Evolutionary conservation across 805 yeast genomes (phyloP), one percentile per base, ranked within the genome.

Genomic region (Yamadazyma philogaea): DNA sequence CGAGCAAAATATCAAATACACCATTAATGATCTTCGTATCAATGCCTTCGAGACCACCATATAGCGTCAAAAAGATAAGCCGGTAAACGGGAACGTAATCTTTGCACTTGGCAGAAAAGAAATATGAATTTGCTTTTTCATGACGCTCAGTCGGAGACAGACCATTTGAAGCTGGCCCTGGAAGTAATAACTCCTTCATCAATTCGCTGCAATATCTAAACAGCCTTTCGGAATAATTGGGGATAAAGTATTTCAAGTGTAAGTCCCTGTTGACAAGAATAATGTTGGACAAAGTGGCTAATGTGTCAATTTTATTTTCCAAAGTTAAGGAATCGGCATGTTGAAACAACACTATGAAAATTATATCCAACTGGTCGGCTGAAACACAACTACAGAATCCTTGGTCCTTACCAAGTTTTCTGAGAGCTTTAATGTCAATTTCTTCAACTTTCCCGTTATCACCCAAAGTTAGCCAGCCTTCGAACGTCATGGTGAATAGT

Each of bases 271-370:
- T 61, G 15, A 58, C 47, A 14, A 60, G 48, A 6, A 60, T 41
- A 8, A 61, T 54, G 43, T 61, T 61, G 31, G 59, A 51, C 3
- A 61, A 46, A 11, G 56, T 49, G 10, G 66, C 64, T 49, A 39
- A 32, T 4, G 45, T 24, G 27, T 39, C 45, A 7, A 44, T 28
- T 30, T 38, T 43, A 15, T 43, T 34, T 8, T 30, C 27, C 15
- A 36, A 28, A 4, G 19, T n/a, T 7, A 31, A 10, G 3, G 16
- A 7, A 7, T 16, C 12, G 14, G 16, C 27, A 20, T 37, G 20
- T 4, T 37, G 24, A 21, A 40, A 49, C 15, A 48, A 31, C 12
- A 46, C 40, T 4, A 15, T 15, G 12, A 51, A 24, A 2, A 51
- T 45, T 4, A 30, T 35, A 30, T 48, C 55, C n/a, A 51, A 27